Base-by-base conservation (phyloP, 2,329 filamentous ascomycete species). In the Botrytis sinoallii region DNA sequence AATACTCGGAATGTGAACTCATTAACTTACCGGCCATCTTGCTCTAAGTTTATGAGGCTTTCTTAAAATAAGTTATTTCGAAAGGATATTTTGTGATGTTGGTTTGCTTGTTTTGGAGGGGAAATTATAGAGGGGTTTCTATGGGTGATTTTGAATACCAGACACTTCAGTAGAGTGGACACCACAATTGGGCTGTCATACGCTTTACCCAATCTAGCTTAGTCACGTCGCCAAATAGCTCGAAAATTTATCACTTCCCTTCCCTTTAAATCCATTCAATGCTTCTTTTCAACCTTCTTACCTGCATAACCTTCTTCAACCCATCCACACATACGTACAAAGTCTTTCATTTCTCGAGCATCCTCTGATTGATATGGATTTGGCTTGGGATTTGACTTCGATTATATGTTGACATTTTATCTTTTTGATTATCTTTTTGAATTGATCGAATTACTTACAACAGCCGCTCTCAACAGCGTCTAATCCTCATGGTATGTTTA, bases 21-120 rank as follows among this genome's bases (percentile, higher is more conserved):
- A 22, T 60, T 38, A 52, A 79, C 80, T 73, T 78, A 81, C 80
- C 77, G 65, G 79, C 75, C 80, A 81, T 81, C 60, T 79, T 81
- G 79, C 72, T 67, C 32, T 40, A 70, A 29, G 18, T 42, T 29
- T 61, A 32, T 68, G 67, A 32, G 55, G 35, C 29, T 66, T 66
- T 72, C 55, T 9, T 35, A 38, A 16, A 35, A 57, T 55, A 55
- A 46, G 9, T 46, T 42, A 40, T 25, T 55, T 5, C 32, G 46
- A 67, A 72, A 66, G 29, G 25, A 44, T 72, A 35, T 72, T 57
- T 72, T 72, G 70, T 52, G 57, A 42, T 73, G 55, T 61, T 73
- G 70, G 32, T 59, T 46, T 73, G 60, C 65, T 52, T 38, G 52
- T 35, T 29, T 70, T 70, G 64, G 65, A 69, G 61, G 71, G 71